A percentile compares a stretch with the other conserved stretches of the same genome.
Evolutionary conservation across 2,329 filamentous ascomycete genomes (phyloP).

Genomic region (Stenocarpella maydis): DNA sequence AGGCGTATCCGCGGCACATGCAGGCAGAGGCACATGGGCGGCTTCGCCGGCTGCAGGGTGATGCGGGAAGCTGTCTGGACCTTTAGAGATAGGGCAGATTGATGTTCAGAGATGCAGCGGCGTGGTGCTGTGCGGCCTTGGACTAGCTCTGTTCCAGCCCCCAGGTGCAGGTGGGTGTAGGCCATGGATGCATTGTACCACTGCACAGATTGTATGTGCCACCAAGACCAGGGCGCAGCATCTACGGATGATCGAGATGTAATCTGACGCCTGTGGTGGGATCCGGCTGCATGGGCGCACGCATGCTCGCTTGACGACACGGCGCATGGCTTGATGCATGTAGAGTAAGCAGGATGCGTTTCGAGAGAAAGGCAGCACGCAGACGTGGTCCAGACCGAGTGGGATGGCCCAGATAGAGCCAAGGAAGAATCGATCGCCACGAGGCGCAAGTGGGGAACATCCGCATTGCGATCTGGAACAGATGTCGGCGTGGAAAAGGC

Average conservation of each 20-base stretch:
- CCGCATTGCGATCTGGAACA: neutral
- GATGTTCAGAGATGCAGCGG: slow-evolving; percentile 7
- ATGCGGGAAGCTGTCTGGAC: neutral
- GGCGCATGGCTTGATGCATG: neutral
- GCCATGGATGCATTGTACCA: neutral
- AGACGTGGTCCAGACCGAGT: neutral
- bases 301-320: slow-evolving; percentile 15
- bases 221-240: neutral
- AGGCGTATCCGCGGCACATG: neutral
- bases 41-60: slow-evolving; percentile 15
- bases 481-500: slow-evolving; percentile 2
- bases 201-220: neutral
- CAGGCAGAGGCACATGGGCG: slow-evolving; percentile 8
- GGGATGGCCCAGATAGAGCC: neutral
- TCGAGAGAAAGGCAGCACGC: neutral
- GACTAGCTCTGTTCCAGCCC: slow-evolving; percentile 5
- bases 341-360: slow-evolving; percentile 7
- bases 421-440: neutral
- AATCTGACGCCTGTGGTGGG: slow-evolving; percentile 22
- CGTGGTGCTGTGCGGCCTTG: neutral
- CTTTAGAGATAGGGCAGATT: neutral
- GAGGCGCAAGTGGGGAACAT: slow-evolving; percentile 17
- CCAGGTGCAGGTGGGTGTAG: neutral
- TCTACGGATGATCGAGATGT: slow-evolving; percentile 15
- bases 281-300: neutral